A percentile compares a stretch with the other conserved stretches of the same genome.
phyloP scores from a whole-genome alignment of 345 rosid species.

The Jatropha curcas region DNA sequence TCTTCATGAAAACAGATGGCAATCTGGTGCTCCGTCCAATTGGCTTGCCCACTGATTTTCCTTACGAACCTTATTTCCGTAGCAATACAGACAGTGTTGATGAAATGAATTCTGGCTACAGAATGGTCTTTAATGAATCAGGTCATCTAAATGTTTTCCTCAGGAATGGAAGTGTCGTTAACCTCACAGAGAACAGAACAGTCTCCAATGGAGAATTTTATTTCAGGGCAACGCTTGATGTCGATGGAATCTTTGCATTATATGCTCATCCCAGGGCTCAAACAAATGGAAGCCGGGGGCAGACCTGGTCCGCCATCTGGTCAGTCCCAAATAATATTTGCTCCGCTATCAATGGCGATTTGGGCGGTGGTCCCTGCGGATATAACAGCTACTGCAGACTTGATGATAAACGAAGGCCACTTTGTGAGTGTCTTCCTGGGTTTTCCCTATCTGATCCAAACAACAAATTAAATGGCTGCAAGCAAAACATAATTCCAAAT shows the following conservation, averaged over 20 bases:
- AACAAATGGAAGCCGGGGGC: background rate
- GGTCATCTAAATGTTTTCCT: background rate
- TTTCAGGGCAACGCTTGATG: conserved; percentile 6
- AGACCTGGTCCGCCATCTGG: conserved; percentile 16
- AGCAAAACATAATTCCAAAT: conserved; percentile 11
- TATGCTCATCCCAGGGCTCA: conserved; percentile 8
- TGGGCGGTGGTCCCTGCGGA: conserved; percentile 28
- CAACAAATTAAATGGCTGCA: conserved; percentile 15
- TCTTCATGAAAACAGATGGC: conserved; percentile 20
- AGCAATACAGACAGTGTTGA: background rate
- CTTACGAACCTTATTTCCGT: background rate
- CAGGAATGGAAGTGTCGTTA: background rate
- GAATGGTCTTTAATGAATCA: background rate
- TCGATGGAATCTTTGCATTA: conserved; percentile 4
- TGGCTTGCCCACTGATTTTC: conserved; percentile 13
- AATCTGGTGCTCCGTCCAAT: conserved; percentile 22
- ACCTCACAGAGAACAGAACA: conserved; percentile 4
- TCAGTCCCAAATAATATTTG: conserved; percentile 20
- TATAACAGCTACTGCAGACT: conserved; percentile 28
- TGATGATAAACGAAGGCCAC: conserved; percentile 10
- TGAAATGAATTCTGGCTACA: background rate
- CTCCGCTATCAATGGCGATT: background rate
- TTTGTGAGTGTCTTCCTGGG: conserved; percentile 26
- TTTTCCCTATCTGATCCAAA: conserved; percentile 18
- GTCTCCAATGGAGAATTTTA: background rate